Evolutionary conservation across 176 grass and related monocot species (phyloP), one percentile per base, ranked within the genome.

Genomic region (Phyllostachys edulis): DNA sequence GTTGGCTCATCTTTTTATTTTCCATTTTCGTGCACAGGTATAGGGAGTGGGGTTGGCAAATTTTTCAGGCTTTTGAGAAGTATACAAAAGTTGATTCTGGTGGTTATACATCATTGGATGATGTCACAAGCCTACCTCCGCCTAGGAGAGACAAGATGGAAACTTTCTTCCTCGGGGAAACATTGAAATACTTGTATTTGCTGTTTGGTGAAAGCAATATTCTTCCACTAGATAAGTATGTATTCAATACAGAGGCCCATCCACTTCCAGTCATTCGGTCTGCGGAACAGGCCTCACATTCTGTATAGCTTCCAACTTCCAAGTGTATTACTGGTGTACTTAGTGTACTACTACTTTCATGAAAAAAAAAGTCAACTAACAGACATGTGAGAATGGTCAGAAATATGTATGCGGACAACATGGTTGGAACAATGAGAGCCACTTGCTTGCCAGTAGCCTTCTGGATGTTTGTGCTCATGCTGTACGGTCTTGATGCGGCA

Each of bases 31-130:
- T 66, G 13, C 21, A 84, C 89, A 98, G 96, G 86, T 98, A 98
- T 64, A 92, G 96, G 63, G 91, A 94, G 75, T 98, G 96, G 96
- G 96, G 96, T 80, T 98, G 96, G 96, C 92, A 92, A 51, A 98
- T 98, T 59, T 98, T 98, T 78, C 64, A 94, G 83, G 91, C 96
- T 81, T 98, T 95, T 87, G 93, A 98, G 69, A 92, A 93, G 70
- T 89, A 95, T 78, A 95, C 96, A 63, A 98, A 94, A 84, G 85
- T 95, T 55, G 91, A 95, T 83, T 95, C 96, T 41, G 96, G 96
- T 66, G 93, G 93, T 77, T 98, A 98, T 89, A 76, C 89, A 18
- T 95, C 93, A 36, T 81, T 98, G 77, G 89, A 95, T 92, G 96
- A 95, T 92, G 96, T 98, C 59, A 98, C 96, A 13, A 84, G 83